These are phyloP conservation scores for Lachancea quebecensis DNA, from an alignment of 805 yeast species.

Conservation along the genomic window DNA sequence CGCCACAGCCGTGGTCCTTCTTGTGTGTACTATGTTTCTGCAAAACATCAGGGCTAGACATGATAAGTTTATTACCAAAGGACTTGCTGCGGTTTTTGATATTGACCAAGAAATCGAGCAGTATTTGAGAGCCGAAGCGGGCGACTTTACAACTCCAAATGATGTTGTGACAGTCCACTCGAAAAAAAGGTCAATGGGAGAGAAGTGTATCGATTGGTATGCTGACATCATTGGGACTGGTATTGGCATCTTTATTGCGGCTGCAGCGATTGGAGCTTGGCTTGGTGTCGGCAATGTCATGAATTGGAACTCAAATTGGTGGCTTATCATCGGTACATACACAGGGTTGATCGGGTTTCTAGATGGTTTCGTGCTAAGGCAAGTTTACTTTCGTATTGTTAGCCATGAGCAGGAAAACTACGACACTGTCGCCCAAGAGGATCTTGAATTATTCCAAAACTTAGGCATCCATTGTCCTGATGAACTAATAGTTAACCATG, in stretches of 20 bases:
- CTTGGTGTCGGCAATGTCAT: slow-evolving; percentile 33
- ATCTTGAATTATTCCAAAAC: slow-evolving; percentile 26
- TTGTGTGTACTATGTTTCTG: slow-evolving; percentile 33
- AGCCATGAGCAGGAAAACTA: slow-evolving; percentile 24
- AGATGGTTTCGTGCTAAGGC: slow-evolving; percentile 38
- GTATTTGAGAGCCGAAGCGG: slow-evolving; percentile 14
- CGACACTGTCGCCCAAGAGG: slow-evolving; percentile 27
- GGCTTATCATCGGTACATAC: slow-evolving; percentile 42
- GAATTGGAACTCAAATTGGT: slow-evolving; percentile 37
- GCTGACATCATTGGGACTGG: slow-evolving; percentile 40
- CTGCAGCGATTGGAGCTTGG: slow-evolving; percentile 34
- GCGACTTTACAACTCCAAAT: slow-evolving; percentile 23
- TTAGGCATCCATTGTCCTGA: slow-evolving; percentile 24
- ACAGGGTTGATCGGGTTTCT: slow-evolving; percentile 39
- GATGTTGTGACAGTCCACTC: slow-evolving; percentile 18
- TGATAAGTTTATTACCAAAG: slow-evolving; percentile 25
- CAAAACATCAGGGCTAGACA: slow-evolving; percentile 37
- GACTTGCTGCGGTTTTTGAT: slow-evolving; percentile 15
- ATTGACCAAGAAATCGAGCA: slow-evolving; percentile 30
- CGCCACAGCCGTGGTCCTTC: slow-evolving; percentile 34
- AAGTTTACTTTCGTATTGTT: slow-evolving; percentile 31
- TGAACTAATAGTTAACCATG: slow-evolving; percentile 9
- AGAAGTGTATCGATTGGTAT: slow-evolving; percentile 31
- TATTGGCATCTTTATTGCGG: slow-evolving; percentile 33
- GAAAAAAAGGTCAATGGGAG: slow-evolving; percentile 15